Evolutionary conservation across 1,284 basidiomycete species (phyloP), one percentile per base, ranked within the genome.

Genomic region (Athelia psychrophila): DNA sequence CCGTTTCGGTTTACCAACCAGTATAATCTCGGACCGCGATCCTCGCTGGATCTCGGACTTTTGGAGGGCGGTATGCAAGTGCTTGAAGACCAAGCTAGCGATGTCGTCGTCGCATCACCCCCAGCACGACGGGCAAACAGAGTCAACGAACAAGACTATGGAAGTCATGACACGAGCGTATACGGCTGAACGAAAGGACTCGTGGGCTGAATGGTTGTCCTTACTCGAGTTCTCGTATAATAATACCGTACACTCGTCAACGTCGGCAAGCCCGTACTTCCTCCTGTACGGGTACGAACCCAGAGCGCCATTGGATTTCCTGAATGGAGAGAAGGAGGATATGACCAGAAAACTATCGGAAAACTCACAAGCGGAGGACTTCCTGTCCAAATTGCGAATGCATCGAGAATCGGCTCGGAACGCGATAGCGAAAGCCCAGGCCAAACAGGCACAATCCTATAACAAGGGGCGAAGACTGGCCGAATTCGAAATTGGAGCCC

Each of bases 41-140:
- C 23, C 57, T 0, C 55, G 60, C 15, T 71, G 66, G 58, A 54
- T 57, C 12, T 53, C 54, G 0, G 20, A 47, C 13, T 69, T 66
- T 47, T 68, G 63, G 66, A 55, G 54, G 24, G 54, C 49, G 8
- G 50, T 69, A 10, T 42, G 56, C 2, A 30, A 51, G 8, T 33
- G 19, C 8, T 38, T 51, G 13, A 42, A 46, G 9, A 35, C 46
- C 3, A 44, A 60, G 10, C 57, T 61, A 47, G 33, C 54, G 1
- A 52, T 70, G 3, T 65, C 68, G 6, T 65, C 67, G 0, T 51
- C 63, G 1, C 59, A 58, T 47, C 67, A 69, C 50, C 67, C 65
- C 1, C 60, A 71, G 52, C 59, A 63, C 3, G 64, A 72, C 55
- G 69, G 70, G 1, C 68, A 72, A 35, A 71, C 64, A 5, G 69